A percentile compares a stretch with the other conserved stretches of the same genome.
Conservation (phyloP, 306 rosid species). For the Sechiopsis laciniata region DNA sequence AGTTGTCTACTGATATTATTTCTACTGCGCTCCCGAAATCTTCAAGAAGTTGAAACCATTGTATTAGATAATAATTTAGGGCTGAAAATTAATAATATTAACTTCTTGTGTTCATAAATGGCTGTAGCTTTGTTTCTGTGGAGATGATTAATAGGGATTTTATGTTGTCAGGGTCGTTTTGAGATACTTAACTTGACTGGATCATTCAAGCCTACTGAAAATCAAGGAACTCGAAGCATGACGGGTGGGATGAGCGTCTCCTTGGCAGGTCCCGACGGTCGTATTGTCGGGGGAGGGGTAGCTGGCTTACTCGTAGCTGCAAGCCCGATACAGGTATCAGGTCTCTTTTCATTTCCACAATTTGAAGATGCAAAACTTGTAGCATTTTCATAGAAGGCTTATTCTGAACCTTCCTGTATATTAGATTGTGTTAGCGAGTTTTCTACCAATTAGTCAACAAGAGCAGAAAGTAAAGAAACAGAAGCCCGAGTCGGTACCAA, state of each 20-base stretch:
- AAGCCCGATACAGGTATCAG: conserved; percentile 66
- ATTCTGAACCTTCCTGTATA: neutral
- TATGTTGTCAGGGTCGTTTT: conserved; percentile 56
- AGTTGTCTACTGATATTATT: neutral
- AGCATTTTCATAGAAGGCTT: neutral
- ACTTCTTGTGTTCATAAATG: neutral
- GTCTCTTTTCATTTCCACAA: conserved; percentile 41
- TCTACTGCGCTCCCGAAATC: neutral
- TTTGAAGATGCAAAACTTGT: neutral
- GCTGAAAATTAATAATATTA: neutral
- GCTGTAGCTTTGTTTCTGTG: neutral
- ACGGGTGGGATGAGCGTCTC: conserved; percentile 71
- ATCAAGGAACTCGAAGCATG: conserved; percentile 69
- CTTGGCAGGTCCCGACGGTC: conserved; percentile 67
- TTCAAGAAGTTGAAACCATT: neutral
- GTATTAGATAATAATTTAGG: neutral
- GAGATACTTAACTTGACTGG: conserved; percentile 72
- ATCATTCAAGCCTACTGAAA: conserved; percentile 67
- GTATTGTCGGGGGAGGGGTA: conserved; percentile 67
- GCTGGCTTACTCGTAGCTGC: conserved; percentile 72
- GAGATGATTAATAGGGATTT: neutral
- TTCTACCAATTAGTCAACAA: conserved; percentile 54
- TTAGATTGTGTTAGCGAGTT: conserved; percentile 81
- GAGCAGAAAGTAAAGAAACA: conserved; percentile 59
- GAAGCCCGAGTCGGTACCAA: conserved; percentile 30